These are phyloP conservation scores for Colletotrichum sp. DNA, from an alignment of 2,329 filamentous ascomycete species.

Conservation along the genomic window DNA sequence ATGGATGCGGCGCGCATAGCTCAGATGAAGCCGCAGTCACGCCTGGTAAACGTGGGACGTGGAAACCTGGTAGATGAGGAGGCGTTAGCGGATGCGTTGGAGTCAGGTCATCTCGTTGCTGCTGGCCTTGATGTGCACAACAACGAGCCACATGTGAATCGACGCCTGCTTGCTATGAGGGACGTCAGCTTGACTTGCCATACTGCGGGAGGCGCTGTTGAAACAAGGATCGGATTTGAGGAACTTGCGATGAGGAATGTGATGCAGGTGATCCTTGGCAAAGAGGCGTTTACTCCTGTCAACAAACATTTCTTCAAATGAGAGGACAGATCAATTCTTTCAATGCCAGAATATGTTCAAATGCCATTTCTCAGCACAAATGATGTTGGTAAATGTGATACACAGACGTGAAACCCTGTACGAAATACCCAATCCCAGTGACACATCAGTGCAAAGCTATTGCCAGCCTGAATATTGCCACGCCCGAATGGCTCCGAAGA, in stretches of 20 bases:
- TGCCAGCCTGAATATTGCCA: neutral
- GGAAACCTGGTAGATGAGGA: conserved; percentile 19
- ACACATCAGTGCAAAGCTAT: neutral
- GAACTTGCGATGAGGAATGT: conserved; percentile 59
- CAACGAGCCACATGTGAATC: conserved; percentile 51
- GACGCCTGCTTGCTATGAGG: conserved; percentile 32
- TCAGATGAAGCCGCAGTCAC: conserved; percentile 54
- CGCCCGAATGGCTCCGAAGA: neutral
- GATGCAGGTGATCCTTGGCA: conserved; percentile 47
- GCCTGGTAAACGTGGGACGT: conserved; percentile 62
- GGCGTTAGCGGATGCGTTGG: conserved; percentile 20
- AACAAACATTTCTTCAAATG: conserved; percentile 52
- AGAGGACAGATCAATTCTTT: neutral
- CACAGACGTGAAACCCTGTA: neutral
- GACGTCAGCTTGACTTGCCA: conserved; percentile 54
- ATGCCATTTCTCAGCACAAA: neutral
- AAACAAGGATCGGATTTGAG: conserved; percentile 60
- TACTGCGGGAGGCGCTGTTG: conserved; percentile 60
- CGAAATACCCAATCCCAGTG: neutral
- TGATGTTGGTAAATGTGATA: neutral
- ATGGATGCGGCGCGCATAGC: conserved; percentile 44
- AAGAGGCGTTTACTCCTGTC: conserved; percentile 54
- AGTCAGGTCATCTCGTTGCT: conserved; percentile 13
- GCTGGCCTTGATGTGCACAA: conserved; percentile 36
- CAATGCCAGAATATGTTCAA: neutral